Evolutionary conservation across 495 filamentous ascomycete genomes (phyloP), one percentile per base, ranked within the genome.

Genomic region (Venustampulla echinocandica): DNA sequence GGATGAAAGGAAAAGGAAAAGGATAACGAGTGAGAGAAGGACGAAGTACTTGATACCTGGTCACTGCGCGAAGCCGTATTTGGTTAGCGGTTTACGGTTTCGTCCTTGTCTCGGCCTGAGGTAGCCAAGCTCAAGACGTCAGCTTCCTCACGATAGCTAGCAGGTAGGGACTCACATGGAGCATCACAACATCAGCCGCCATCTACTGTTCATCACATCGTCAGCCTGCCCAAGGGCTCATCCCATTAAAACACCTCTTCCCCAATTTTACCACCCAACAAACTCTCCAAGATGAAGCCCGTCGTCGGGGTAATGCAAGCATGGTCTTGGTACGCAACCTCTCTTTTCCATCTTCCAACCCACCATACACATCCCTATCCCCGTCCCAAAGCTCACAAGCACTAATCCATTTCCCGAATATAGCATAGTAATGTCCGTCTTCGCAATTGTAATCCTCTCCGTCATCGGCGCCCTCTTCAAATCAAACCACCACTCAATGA

Each of bases 251-350:
- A 18, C 14, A 19, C 7, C 22, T 20, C 22, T 13, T 25, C 24
- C 22, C 14, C 37, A 20, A 11, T 11, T 35, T 25, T n/a, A n/a
- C 38, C 21, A 41, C 14, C 14, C 37, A 49, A 19, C 34, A 47
- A 25, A 24, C 25, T 10, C 33, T n/a, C 33, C 43, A 55, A 37
- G 35, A 94, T 94, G 87, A 94, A 95, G 80, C 89, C 89, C 44
- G 69, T 95, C 59, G 84, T 95, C 39, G 83, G 85, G 53, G 79
- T 85, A 46, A 69, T 92, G 72, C 89, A 93, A 69, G 89, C 89
- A 61, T 95, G 88, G 87, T 86, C 81, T 68, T 94, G 89, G 88
- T 94, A 48, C 63, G 42, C 35, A 38, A 28, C 30, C 39, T 38
- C 21, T 40, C 46, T 23, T 41, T 44, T 17, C 30, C 41, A 24